Conservation (phyloP, 225 moss, liverwort and hornwort genomes). For the Bryoerythrophyllum caledonicum region DNA sequence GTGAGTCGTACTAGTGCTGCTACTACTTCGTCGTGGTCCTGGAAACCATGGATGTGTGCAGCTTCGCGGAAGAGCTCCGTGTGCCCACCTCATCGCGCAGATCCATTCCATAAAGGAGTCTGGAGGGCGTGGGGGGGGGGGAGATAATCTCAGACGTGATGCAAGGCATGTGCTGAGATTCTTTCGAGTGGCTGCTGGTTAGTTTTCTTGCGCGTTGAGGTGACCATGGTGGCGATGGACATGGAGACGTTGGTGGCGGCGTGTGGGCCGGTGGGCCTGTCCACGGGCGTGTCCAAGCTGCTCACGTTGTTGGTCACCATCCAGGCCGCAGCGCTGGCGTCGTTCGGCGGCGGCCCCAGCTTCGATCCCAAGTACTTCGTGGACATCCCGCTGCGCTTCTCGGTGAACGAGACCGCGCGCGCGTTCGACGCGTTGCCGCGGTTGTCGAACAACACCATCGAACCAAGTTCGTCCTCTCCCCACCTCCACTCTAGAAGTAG, state of each 20-base stretch:
- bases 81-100: no score
- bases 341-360: conserved; percentile 30
- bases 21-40: conserved; percentile 22
- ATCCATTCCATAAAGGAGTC: no score
- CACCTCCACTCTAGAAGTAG: not conserved
- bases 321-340: conserved; percentile 57
- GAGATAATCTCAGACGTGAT: no score
- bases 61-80: conserved; percentile 17
- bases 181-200: no score
- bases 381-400: conserved; percentile 43
- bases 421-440: conserved; percentile 57
- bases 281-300: conserved; percentile 39
- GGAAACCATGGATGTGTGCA: conserved; percentile 25
- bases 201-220: not conserved
- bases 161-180: not conserved
- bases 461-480: conserved; percentile 40
- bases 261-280: conserved; percentile 38
- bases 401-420: conserved; percentile 36
- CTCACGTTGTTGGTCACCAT: conserved; percentile 53
- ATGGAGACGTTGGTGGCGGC: conserved; percentile 23
- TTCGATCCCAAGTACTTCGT: conserved; percentile 71
- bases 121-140: no score
- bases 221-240: conserved; percentile 27
- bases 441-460: conserved; percentile 28
- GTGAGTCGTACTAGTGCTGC: no score